Conservation (phyloP, 371 early-diverging fungal genomes). For the Circinella minor region DNA sequence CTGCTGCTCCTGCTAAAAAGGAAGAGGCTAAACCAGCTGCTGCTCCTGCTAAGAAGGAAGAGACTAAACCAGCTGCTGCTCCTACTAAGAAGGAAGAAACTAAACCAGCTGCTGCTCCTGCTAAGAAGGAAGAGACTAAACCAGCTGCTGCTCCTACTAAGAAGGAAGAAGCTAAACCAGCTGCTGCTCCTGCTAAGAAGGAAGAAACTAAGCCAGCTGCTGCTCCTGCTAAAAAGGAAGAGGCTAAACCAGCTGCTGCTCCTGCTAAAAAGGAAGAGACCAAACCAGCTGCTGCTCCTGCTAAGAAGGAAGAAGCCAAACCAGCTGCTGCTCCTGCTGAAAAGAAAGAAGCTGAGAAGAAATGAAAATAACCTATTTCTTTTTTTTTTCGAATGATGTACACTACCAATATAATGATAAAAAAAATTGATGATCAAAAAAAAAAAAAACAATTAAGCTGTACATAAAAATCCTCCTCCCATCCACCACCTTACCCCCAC, state of each 20-base stretch:
- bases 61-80: constrained; percentile 6
- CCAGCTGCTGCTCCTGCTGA: constrained; percentile 2
- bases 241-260: not conserved
- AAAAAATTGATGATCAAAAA: not conserved
- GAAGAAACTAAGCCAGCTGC: not conserved
- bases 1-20: constrained; percentile 9
- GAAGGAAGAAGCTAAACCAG: constrained; percentile 12
- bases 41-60: constrained; percentile 14
- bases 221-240: constrained; percentile 4
- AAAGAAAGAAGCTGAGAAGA: constrained; percentile 14
- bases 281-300: constrained; percentile 3
- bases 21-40: constrained; percentile 3
- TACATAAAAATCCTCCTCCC: not conserved
- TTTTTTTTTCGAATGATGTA: constrained; percentile 4
- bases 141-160: not conserved
- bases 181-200: not conserved
- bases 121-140: constrained; percentile 10
- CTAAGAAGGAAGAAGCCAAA: constrained; percentile 18
- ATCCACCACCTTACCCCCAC: not conserved
- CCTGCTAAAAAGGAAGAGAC: constrained; percentile 11
- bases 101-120: not conserved
- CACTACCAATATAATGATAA: constrained; percentile 1
- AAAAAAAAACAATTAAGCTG: constrained; percentile 7
- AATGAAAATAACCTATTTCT: not conserved
- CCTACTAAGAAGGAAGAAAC: constrained; percentile 5